Evolutionary conservation across 1,284 basidiomycete genomes (phyloP).

Genomic region (Schizopora paradoxa): DNA sequence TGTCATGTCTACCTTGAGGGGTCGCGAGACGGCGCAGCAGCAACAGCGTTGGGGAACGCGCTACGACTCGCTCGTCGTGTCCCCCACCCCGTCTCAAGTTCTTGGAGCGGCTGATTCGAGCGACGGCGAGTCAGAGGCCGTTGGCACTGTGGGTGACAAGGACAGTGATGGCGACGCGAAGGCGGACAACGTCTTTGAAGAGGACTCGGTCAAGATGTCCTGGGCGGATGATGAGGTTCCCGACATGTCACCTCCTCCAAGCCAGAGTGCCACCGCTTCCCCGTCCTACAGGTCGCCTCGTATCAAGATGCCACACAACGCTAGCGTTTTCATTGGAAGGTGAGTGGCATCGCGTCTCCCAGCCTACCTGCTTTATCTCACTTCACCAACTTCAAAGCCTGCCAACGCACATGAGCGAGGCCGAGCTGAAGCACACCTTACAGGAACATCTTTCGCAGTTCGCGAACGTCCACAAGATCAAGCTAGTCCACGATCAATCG

Average conservation of each 20-base stretch:
- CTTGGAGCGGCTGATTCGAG: constrained; percentile 22
- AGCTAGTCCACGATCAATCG: constrained; percentile 68
- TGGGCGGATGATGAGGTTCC: constrained; percentile 24
- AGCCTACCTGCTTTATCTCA: constrained; percentile 13
- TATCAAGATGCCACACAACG: constrained; percentile 58
- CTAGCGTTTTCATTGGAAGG: constrained; percentile 80
- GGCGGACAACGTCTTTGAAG: too few relatives aligned
- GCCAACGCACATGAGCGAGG: constrained; percentile 58
- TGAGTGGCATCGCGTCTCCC: constrained; percentile 25
- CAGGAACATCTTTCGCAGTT: constrained; percentile 58
- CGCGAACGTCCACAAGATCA: constrained; percentile 59
- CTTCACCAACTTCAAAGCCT: constrained; percentile 40
- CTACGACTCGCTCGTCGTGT: constrained; percentile 48
- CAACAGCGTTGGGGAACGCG: constrained; percentile 57
- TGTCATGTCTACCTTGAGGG: neutral
- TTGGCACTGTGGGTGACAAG: constrained; percentile 1
- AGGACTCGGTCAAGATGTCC: too few relatives aligned
- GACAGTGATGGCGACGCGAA: constrained; percentile 6
- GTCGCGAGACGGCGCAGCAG: constrained; percentile 3
- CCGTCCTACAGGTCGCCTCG: too few relatives aligned
- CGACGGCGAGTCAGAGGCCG: neutral
- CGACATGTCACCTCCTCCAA: constrained; percentile 16
- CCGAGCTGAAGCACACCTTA: constrained; percentile 53
- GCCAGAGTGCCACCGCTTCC: neutral
- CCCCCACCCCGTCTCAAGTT: constrained; percentile 24